Evolutionary conservation across 2,329 filamentous ascomycete genomes (phyloP).

Genomic region (Phaeomoniella chlamydospora): DNA sequence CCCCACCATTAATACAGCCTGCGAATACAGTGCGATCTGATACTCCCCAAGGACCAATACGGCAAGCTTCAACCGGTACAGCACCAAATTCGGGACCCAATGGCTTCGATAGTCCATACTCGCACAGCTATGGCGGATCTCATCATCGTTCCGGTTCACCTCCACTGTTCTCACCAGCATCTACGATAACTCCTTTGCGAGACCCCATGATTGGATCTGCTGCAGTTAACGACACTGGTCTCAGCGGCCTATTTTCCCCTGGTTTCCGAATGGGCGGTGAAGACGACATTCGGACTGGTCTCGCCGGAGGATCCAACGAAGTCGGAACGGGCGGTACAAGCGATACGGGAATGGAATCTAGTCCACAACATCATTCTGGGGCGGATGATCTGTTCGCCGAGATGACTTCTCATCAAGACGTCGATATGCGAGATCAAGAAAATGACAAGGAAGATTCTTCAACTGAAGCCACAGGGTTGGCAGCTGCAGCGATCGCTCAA

Average conservation of each 20-base stretch:
- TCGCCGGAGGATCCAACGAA: constrained; percentile 17
- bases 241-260: constrained; percentile 11
- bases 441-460: constrained; percentile 15
- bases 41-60: constrained; percentile 15
- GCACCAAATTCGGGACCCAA: constrained; percentile 14
- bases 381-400: constrained; percentile 31
- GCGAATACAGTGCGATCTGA: constrained; percentile 11
- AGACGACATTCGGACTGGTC: constrained; percentile 12
- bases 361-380: constrained; percentile 17
- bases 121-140: constrained; percentile 9
- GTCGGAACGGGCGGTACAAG: constrained; percentile 18
- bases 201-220: constrained; percentile 10
- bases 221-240: constrained; percentile 17
- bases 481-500: constrained; percentile 9
- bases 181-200: constrained; percentile 5
- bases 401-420: constrained; percentile 26
- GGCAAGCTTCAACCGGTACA: constrained; percentile 15
- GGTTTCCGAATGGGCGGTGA: constrained; percentile 12
- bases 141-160: constrained; percentile 13
- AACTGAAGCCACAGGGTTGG: constrained; percentile 11
- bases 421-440: constrained; percentile 14
- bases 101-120: constrained; percentile 8
- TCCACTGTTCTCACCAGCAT: constrained; percentile 23
- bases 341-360: constrained; percentile 1
- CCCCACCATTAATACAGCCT: constrained; percentile 16